Conservation (phyloP, 129 eudicot genomes). For the Erigeron canadensis region DNA sequence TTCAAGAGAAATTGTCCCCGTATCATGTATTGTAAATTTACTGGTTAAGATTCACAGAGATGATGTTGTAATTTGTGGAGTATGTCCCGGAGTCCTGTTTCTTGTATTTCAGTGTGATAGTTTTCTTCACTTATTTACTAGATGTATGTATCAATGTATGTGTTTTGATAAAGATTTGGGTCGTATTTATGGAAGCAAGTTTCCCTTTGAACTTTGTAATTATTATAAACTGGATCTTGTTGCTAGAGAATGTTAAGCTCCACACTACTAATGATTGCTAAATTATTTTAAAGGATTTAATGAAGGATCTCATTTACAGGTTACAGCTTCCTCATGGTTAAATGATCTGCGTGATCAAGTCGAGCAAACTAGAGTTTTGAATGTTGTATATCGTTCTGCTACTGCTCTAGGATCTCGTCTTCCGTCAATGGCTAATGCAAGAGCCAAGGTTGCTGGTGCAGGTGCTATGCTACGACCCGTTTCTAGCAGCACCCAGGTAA, state of each 20-base stretch:
- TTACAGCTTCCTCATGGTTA: slow-evolving; percentile 95
- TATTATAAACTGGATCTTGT: not conserved
- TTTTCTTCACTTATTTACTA: not conserved
- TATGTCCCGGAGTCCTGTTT: not conserved
- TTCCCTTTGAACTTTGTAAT: not conserved
- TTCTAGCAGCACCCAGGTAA: slow-evolving; percentile 89
- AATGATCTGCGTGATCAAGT: slow-evolving; percentile 98
- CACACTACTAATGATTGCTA: not conserved
- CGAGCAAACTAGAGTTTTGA: slow-evolving; percentile 80
- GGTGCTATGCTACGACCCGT: slow-evolving; percentile 91
- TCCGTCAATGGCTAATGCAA: slow-evolving; percentile 91
- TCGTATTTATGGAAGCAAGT: not conserved
- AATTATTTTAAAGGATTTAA: not conserved
- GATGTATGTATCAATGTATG: slow-evolving; percentile 4
- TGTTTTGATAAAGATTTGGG: not conserved
- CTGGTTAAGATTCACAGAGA: not conserved
- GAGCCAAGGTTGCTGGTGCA: slow-evolving; percentile 94
- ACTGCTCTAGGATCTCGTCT: slow-evolving; percentile 92
- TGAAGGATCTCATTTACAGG: slow-evolving; percentile 43
- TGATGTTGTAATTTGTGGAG: not conserved
- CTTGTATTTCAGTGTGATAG: not conserved
- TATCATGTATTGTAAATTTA: slow-evolving; percentile 9
- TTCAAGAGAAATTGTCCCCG: not conserved
- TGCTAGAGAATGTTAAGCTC: not conserved
- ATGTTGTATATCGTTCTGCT: slow-evolving; percentile 92